phyloP scores from a whole-genome alignment of 225 moss, liverwort and hornwort genomes.

The Sphagnum contortum region DNA sequence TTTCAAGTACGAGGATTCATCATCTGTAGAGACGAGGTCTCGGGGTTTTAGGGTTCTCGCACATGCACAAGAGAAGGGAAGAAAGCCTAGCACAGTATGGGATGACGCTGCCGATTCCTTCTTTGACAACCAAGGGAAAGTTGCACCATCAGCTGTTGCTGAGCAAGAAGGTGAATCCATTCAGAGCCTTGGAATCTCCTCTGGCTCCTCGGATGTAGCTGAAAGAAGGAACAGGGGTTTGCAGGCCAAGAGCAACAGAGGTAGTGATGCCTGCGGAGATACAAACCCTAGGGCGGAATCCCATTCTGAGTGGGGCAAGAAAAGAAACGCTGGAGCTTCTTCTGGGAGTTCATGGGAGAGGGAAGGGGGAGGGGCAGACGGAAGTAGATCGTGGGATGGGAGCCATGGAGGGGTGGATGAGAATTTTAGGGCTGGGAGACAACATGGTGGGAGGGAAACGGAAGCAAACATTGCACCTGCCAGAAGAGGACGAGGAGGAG shows the following conservation, averaged over 20 bases:
- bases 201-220: not conserved
- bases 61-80: conserved; percentile 34
- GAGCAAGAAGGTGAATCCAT: not conserved
- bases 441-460: conserved; percentile 11
- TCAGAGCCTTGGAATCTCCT: not conserved
- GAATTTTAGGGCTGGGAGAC: conserved; percentile 2
- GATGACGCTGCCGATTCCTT: conserved; percentile 49
- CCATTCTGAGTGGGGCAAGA: too few relatives aligned
- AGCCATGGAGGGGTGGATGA: conserved; percentile 1
- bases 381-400: conserved; percentile 1
- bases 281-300: too few relatives aligned
- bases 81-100: conserved; percentile 27
- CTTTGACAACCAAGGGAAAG: conserved; percentile 24
- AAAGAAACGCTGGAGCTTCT: too few relatives aligned
- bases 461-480: not conserved
- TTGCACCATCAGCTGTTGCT: too few relatives aligned
- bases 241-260: not conserved
- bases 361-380: too few relatives aligned
- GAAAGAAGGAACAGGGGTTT: not conserved
- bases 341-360: too few relatives aligned
- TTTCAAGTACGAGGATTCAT: too few relatives aligned
- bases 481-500: too few relatives aligned
- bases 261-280: not conserved
- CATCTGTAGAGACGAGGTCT: too few relatives aligned
- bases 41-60: conserved; percentile 16